Percentiles rank a stretch among this genome's conserved stretches.
phyloP scores from a whole-genome alignment of 1,284 basidiomycete genomes.

The Ustilago sp. region DNA sequence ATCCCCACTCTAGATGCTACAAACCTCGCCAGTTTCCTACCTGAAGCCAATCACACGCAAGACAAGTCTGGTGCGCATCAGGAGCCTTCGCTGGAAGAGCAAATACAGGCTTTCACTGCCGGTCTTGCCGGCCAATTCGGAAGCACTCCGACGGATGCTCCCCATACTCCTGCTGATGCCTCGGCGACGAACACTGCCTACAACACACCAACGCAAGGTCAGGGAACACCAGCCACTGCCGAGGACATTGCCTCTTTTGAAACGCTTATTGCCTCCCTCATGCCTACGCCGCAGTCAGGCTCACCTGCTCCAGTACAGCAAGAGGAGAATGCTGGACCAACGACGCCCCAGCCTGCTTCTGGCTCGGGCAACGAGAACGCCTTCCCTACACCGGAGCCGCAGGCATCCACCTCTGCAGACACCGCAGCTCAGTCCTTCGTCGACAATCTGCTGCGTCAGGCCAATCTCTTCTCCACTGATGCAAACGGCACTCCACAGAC shows the following conservation, averaged over 20 bases:
- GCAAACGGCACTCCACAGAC: neutral
- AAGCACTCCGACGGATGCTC: conserved; percentile 6
- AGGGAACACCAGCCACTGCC: conserved; percentile 44
- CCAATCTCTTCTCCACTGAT: conserved; percentile 33
- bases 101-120: conserved; percentile 46
- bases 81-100: conserved; percentile 34
- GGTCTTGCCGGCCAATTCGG: conserved; percentile 36
- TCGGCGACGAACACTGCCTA: conserved; percentile 25
- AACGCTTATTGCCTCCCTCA: conserved; percentile 47
- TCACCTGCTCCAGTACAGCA: conserved; percentile 19
- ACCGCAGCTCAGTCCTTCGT: conserved; percentile 44
- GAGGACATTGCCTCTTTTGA: conserved; percentile 47
- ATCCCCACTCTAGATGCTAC: conserved; percentile 35
- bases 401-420: conserved; percentile 19
- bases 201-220: conserved; percentile 39
- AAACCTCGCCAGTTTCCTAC: conserved; percentile 29
- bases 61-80: conserved; percentile 3
- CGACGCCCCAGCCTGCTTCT: neutral
- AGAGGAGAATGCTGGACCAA: neutral
- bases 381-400: conserved; percentile 15
- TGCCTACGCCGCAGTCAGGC: conserved; percentile 39
- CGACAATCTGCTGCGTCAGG: conserved; percentile 42
- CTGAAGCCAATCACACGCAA: conserved; percentile 14
- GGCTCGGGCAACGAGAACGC: conserved; percentile 11
- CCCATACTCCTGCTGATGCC: conserved; percentile 25